Evolutionary conservation across 306 rosid genomes (phyloP).

Genomic region (Coriaria nepalensis): DNA sequence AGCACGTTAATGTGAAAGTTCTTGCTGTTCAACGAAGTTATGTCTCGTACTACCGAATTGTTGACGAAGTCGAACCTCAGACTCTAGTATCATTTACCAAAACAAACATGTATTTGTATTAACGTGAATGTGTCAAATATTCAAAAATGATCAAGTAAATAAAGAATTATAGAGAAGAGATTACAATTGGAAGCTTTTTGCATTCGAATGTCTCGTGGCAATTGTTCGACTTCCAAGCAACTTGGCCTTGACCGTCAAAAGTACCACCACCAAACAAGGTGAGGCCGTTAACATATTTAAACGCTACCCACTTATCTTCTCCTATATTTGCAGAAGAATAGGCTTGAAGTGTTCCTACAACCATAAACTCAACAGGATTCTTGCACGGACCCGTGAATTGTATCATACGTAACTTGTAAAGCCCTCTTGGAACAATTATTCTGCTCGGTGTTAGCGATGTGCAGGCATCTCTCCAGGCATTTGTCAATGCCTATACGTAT

Average conservation of each 20-base stretch:
- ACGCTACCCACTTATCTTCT: conserved; percentile 36
- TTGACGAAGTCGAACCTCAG: conserved; percentile 32
- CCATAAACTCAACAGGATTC: no score
- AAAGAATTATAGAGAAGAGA: not conserved
- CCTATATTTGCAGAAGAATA: no score
- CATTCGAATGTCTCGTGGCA: conserved; percentile 25
- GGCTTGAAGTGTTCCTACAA: no score
- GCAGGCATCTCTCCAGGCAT: no score
- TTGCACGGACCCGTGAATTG: no score
- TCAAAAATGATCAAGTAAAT: not conserved
- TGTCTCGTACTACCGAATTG: conserved; percentile 22
- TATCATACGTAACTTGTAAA: no score
- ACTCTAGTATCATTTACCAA: no score
- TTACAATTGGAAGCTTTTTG: conserved; percentile 37
- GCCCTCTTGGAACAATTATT: no score
- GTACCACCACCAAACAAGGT: conserved; percentile 40
- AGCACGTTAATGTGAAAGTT: conserved; percentile 40
- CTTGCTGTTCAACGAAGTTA: conserved; percentile 36
- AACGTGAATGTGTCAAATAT: no score
- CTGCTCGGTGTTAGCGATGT: no score
- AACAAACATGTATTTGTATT: no score
- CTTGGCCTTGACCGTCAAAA: conserved; percentile 40
- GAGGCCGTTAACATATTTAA: conserved; percentile 23
- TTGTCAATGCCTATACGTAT: no score
- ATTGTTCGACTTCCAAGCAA: conserved; percentile 38